Evolutionary conservation across 2,329 filamentous ascomycete species (phyloP).

Genomic region (Aspergillus fischeri): DNA sequence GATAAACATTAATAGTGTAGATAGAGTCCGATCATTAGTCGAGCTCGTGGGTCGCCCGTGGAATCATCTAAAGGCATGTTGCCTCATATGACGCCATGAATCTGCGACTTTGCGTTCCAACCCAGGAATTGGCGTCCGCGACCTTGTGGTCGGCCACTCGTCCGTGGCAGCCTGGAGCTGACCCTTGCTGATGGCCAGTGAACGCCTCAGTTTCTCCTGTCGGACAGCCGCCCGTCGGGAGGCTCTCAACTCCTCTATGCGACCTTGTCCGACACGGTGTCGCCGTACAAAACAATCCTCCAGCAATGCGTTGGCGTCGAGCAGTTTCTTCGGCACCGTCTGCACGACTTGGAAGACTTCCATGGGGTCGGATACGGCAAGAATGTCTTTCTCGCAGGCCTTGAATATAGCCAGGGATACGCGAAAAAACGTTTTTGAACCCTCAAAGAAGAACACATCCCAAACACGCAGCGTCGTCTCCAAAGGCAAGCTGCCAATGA

Average conservation of each 20-base stretch:
- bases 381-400: constrained; percentile 74
- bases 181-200: constrained; percentile 32
- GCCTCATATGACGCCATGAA: constrained; percentile 33
- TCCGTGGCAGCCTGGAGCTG: constrained; percentile 30
- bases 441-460: constrained; percentile 95
- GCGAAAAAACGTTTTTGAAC: constrained; percentile 87
- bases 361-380: constrained; percentile 77
- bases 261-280: constrained; percentile 75
- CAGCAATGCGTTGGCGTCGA: constrained; percentile 78
- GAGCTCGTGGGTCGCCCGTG: background rate
- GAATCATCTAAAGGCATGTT: constrained; percentile 30
- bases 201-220: constrained; percentile 39
- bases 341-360: constrained; percentile 96
- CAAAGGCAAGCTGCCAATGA: constrained; percentile 86
- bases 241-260: constrained; percentile 70
- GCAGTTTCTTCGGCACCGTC: constrained; percentile 70
- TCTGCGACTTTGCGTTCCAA: constrained; percentile 31
- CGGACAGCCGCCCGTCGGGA: constrained; percentile 57
- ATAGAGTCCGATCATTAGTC: background rate
- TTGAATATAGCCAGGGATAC: constrained; percentile 91
- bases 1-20: background rate
- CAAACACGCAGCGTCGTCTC: constrained; percentile 89
- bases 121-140: constrained; percentile 25
- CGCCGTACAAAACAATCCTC: constrained; percentile 77
- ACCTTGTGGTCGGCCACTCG: constrained; percentile 26